These are phyloP conservation scores for Phytophthora parvispora DNA, from an alignment of 352 stramenopile genomes.

Conservation along the genomic window DNA sequence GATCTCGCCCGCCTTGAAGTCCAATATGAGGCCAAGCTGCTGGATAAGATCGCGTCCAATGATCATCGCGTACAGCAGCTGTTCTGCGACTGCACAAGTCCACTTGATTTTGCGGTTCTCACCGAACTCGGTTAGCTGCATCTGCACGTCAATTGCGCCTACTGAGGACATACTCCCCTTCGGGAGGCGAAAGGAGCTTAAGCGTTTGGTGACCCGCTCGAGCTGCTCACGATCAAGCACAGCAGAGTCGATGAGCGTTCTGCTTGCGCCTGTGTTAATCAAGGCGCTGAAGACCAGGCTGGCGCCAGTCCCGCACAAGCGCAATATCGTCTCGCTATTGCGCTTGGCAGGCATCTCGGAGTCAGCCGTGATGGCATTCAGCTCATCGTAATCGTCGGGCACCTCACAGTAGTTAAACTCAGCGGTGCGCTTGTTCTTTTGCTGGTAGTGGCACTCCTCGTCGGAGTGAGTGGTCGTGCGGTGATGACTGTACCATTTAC, in stretches of 20 bases:
- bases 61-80: constrained; percentile 12
- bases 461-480: constrained; percentile 6
- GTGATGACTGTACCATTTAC: constrained; percentile 1
- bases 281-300: neutral
- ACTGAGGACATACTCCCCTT: neutral
- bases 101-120: constrained; percentile 5
- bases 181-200: neutral
- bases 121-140: constrained; percentile 12
- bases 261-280: constrained; percentile 2
- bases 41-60: constrained; percentile 11
- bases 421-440: neutral
- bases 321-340: neutral
- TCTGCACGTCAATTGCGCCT: neutral
- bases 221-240: neutral
- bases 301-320: neutral
- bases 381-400: neutral
- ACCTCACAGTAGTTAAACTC: constrained; percentile 4
- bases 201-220: neutral
- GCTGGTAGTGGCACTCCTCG: constrained; percentile 9
- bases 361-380: neutral
- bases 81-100: neutral
- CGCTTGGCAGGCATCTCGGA: neutral
- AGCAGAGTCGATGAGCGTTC: neutral
- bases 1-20: constrained; percentile 9
- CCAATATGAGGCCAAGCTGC: constrained; percentile 5